Evolutionary conservation across 441 rosid species (phyloP), one percentile per base, ranked within the genome.

Genomic region (Corymbia calophylla): DNA sequence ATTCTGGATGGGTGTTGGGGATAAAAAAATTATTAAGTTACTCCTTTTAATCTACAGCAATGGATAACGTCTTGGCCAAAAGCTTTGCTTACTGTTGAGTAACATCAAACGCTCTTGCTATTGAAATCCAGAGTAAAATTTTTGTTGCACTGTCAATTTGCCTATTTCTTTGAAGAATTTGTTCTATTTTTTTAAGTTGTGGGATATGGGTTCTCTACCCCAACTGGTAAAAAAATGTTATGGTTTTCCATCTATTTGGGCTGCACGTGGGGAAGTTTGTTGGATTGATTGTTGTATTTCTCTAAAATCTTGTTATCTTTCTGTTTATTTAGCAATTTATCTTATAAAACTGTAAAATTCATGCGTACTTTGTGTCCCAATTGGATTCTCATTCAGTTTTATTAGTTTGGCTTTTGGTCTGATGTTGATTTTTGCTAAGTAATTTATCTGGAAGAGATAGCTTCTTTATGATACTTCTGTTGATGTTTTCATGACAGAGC

Each of bases 401-500:
- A 6, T 47, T 44, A 35, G 62, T 66, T 66, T 32, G 53, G 48
- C 70, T 48, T 58, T 88, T 68, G 88, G 47, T 90, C 86, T 82
- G 29, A 86, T 2, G 17, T 62, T 70, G 56, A 53, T 25, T 53
- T 54, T 18, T 44, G 31, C 53, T 7, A 44, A 25, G 85, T 80
- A 77, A 80, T 87, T 87, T 68, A 84, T 55, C 70, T 58, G 86
- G 66, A 86, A 53, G 86, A 10, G 66, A 31, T 21, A 60, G 88
- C 66, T 53, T 62, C 66, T 87, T 87, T 23, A 53, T 80, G 44
- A 14, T 32, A n/a, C 25, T 82, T 17, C 31, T 23, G 77, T 44
- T 87, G 9, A 39, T 39, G 54, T 90, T 89, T 90, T 25, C 73
- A 15, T 68, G 68, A 58, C 93, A 98, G 99, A 94, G 92, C 91